A percentile compares a stretch with the other conserved stretches of the same genome.
Evolutionary conservation across 2,329 filamentous ascomycete species (phyloP).

Genomic region (Trichothecium sympodiale): DNA sequence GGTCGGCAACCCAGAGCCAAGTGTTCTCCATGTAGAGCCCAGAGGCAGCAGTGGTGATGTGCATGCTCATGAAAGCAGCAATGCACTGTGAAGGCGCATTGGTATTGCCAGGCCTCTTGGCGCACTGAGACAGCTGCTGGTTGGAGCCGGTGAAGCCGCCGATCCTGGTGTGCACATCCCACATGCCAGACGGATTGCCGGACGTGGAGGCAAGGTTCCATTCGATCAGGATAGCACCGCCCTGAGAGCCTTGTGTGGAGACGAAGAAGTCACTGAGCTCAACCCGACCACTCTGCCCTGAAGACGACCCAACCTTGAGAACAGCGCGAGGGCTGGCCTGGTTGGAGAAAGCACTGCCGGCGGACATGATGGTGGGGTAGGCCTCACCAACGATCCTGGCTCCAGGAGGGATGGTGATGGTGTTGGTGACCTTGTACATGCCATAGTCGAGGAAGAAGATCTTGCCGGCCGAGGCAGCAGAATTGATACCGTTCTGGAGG

Average conservation of each 20-base stretch:
- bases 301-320: constrained; percentile 49
- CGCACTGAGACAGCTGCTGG: constrained; percentile 11
- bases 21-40: constrained; percentile 40
- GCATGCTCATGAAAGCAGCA: constrained; percentile 34
- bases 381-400: constrained; percentile 59
- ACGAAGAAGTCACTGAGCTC: constrained; percentile 63
- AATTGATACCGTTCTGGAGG: constrained; percentile 69
- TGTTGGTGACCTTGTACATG: constrained; percentile 13
- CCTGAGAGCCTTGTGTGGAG: constrained; percentile 49
- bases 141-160: constrained; percentile 26
- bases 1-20: constrained; percentile 34
- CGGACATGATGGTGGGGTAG: constrained; percentile 56
- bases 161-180: constrained; percentile 22
- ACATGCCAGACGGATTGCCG: constrained; percentile 27
- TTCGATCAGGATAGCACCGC: constrained; percentile 58
- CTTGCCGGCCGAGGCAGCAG: constrained; percentile 39
- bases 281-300: constrained; percentile 50
- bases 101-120: constrained; percentile 3
- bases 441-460: constrained; percentile 15
- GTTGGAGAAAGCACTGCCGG: constrained; percentile 46
- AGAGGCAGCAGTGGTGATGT: constrained; percentile 31
- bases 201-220: constrained; percentile 53
- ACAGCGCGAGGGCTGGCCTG: constrained; percentile 51
- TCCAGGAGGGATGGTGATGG: constrained; percentile 42
- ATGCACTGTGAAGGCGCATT: constrained; percentile 20